Base-by-base conservation (phyloP, 148 eudicot species). In the Vaccinium vitisidaea region DNA sequence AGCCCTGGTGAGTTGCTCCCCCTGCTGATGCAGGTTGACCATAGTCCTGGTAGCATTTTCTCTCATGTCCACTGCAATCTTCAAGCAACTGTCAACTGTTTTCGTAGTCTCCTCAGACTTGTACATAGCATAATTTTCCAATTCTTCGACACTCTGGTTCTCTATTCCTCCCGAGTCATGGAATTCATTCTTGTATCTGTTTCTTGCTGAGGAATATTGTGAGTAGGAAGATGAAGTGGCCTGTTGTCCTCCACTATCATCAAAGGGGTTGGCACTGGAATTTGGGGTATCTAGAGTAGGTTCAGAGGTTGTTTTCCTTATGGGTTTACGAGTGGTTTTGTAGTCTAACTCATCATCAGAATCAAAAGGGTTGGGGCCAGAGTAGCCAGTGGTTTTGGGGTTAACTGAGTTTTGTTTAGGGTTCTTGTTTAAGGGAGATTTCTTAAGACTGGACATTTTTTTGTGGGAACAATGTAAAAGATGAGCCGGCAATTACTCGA, bases 101-200 rank as follows among this genome's bases (percentile, higher is more conserved):
- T 92, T 90, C 74, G 98, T 96, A 32, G 98, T 96, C 89, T 96
- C 97, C 85, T 96, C 97, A 75, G 99, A 88, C 86, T 91, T 93
- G 84, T 93, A 92, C 50, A 91, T 95, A 54, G 97, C 93, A 89
- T 94, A 93, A 81, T 89, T 85, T 87, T 93, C 96, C 74, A 96
- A 75, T 83, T 96, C 99, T 75, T 94, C 90, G 83, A 94, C 92
- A 39, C 81, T 87, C 85, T 93, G 98, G 87, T 84, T 91, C 86
- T 96, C 95, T 27, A 93, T 83, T 71, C 97, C 98, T 82, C 98
- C 98, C 0, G 90, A 86, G 79, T 96, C 95, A 87, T 88, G 92
- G 83, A 94, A 95, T 85, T 90, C 94, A 82, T 93, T 90, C 89
- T 90, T 96, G 92, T 92, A 95, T 82, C 83, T 92, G 90, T 89